Percentiles rank a stretch among this genome's conserved stretches.
Evolutionary conservation across 441 rosid species (phyloP).

Genomic region (Monsonia emarginata): DNA sequence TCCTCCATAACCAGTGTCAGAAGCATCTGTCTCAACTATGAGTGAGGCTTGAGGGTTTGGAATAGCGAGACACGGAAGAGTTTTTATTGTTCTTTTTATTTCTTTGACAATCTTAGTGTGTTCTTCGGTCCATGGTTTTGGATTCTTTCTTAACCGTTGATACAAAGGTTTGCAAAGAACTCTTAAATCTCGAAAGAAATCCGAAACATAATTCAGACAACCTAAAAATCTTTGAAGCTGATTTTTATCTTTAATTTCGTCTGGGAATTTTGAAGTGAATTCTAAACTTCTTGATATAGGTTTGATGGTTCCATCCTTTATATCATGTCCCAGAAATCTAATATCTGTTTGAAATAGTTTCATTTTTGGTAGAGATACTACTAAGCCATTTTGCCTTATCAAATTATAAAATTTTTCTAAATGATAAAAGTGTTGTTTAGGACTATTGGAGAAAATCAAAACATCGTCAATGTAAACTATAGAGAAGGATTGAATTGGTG

Average conservation of each 20-base stretch:
- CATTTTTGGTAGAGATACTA: neutral
- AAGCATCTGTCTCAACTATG: neutral
- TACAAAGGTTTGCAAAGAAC: neutral
- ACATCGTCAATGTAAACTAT: constrained; percentile 1
- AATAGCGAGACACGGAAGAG: neutral
- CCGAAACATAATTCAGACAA: neutral
- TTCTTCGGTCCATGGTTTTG: neutral
- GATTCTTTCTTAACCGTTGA: neutral
- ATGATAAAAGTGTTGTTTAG: neutral
- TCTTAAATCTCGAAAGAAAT: neutral
- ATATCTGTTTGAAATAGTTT: neutral
- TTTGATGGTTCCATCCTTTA: neutral
- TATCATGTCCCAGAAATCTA: neutral
- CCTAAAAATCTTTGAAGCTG: neutral
- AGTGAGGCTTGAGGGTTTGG: neutral
- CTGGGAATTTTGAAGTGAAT: neutral
- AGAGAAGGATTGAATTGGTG: neutral
- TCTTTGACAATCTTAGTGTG: neutral
- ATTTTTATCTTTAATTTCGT: constrained; percentile 1
- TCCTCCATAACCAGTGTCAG: neutral
- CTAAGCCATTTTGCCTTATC: neutral
- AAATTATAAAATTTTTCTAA: neutral
- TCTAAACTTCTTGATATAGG: neutral
- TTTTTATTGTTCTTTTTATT: neutral
- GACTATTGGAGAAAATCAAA: neutral